Evolutionary conservation across 148 eudicot species (phyloP).

Genomic region (Polygonum maritimum): DNA sequence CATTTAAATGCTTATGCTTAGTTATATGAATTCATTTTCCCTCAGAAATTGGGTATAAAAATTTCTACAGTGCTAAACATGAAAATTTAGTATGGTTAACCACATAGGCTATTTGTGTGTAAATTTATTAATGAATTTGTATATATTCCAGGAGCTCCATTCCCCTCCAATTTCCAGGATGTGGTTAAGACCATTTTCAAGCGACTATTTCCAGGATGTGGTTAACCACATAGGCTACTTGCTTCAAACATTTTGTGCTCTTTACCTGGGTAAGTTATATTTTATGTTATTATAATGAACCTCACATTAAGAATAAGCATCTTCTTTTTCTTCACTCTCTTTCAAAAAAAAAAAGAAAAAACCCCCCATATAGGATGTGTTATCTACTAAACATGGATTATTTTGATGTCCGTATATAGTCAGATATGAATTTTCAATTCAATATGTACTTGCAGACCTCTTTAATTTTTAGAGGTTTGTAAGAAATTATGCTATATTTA

Average conservation of each 20-base stretch:
- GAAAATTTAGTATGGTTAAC: background rate
- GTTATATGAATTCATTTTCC: conserved; percentile 23
- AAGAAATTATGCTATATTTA: background rate
- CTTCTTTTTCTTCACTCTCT: no score
- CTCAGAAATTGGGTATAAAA: conserved; percentile 27
- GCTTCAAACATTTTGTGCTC: conserved; percentile 42
- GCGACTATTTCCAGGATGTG: conserved; percentile 38
- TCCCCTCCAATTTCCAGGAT: conserved; percentile 33
- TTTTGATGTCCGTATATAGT: no score
- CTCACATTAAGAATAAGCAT: background rate
- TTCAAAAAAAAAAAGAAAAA: no score
- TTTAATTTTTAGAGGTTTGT: background rate
- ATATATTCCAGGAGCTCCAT: conserved; percentile 28
- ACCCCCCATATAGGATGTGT: no score
- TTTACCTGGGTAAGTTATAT: conserved; percentile 29
- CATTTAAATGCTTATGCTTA: background rate
- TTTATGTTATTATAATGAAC: background rate
- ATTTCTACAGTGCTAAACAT: background rate
- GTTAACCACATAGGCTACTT: conserved; percentile 36
- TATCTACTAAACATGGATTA: no score
- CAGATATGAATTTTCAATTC: background rate
- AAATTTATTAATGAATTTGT: background rate
- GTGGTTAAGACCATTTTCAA: conserved; percentile 36
- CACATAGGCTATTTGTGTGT: background rate
- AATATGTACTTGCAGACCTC: background rate